Base-by-base conservation (phyloP, 306 rosid genomes). In the Dryas drummondii region DNA sequence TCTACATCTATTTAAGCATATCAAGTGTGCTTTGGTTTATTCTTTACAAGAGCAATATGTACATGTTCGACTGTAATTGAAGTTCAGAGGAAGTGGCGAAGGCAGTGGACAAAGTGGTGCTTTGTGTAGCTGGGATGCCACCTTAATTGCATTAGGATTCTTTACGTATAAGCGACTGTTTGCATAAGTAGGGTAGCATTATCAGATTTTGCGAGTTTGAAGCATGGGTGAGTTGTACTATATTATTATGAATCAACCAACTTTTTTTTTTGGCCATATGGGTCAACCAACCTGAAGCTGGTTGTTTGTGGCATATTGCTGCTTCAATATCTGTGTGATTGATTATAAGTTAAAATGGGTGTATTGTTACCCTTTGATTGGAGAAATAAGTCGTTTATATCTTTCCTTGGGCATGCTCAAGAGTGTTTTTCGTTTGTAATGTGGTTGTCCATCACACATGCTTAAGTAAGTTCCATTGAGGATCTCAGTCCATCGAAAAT, bases 1-100 rank as follows among this genome's bases (percentile, higher is more conserved):
- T 78, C 77, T 78, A 53, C 72, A 52, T 74, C 48, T 27, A 9
- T 22, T 53, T 72, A 71, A 19, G 76, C 37, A 2, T 56, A 58
- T 65, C 61, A 49, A 75, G 32, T 3, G 11, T 59, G 76, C 68
- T 47, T 72, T 58, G 57, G 68, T 72, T 72, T 46, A 47, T 72
- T 58, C 46, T 16, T 72, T 45, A 16, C 68, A 14, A n/a, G 37
- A 46, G 76, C 54, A 13, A 56, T 71, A 7, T 17, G 64, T 65
- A 65, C 75, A 46, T 72, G 66, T 61, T 61, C 47, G 44, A 53
- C 48, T 14, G 7, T 19, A 19, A 12, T 17, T 13, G 61, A 17
- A 49, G 62, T 50, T 49, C 41, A 74, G 50, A 50, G 42, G 27
- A 72, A 27, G 68, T 41, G 32, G 57, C 58, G 26, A 47, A 58